Evolutionary conservation across 2,329 filamentous ascomycete species (phyloP), one percentile per base, ranked within the genome.

Genomic region (Neonectria hederae): DNA sequence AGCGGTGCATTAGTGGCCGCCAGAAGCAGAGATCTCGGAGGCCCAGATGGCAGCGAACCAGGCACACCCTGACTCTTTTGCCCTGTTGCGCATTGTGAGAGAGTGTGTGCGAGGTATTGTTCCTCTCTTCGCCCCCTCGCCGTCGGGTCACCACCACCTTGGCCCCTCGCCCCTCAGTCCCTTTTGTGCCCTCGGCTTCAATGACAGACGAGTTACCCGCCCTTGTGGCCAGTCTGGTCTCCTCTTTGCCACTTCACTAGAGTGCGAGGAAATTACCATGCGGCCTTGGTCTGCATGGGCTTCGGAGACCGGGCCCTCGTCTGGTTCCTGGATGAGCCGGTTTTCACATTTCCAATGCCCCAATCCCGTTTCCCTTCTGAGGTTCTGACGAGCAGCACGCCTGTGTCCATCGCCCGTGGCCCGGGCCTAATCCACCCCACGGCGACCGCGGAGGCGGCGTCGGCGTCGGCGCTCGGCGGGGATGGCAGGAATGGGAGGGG

Each of bases 1-100:
- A 71, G 66, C 65, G 69, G 65, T 76, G 76, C 76, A 77, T 78
- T 76, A 77, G 76, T 72, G 74, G 74, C 70, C 69, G 70, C 69
- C 72, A 73, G 65, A 72, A 72, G 65, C 65, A 74, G 70, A 77
- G 73, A 77, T 77, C 73, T 77, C 67, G 71, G 70, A 75, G 70
- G 71, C 67, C 72, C 60, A 69, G 65, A 65, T 71, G 65, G 68
- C 69, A 65, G 66, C 69, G 69, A 76, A 70, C 70, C 71, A 75
- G 76, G 71, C 70, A 71, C 66, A 67, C 67, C 65, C 66, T 69
- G 62, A 65, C 65, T 62, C 30, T 46, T 35, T 38, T 35, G 52
- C 35, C 35, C 59, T 49, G 52, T 57, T 51, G 46, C 46, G 53
- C 53, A 57, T 52, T 42, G 30, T 61, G 58, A 54, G 62, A 49